Base-by-base conservation (phyloP, 129 eudicot species). In the Helianthus tuberosus region DNA sequence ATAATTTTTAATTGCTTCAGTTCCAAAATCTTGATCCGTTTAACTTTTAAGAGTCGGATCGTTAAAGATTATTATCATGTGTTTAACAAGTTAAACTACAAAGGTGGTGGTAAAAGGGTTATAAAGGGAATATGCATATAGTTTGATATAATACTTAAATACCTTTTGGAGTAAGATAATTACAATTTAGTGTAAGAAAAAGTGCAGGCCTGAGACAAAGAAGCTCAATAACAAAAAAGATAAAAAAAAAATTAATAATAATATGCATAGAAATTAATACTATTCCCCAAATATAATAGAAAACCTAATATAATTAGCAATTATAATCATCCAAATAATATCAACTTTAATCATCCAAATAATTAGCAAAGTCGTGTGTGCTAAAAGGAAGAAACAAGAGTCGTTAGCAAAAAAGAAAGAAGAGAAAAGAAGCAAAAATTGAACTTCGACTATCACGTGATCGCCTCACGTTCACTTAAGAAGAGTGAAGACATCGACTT, bases 31-130 rank as follows among this genome's bases (percentile, higher is more conserved):
- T 32, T 63, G 48, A 14, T n/a, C 49, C 12, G 36, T 15, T 64
- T 39, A 64, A 39, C 32, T 64, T 64, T 64, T 41, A 16, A 39
- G 17, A 64, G 29, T 64, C 51, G 41, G 36, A 62, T 10, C 47
- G 36, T 35, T 62, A 35, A 32, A 62, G 47, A 62, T 59, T 11
- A 12, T 25, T 29, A 59, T 23, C 48, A 35, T 62, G 67, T 36
- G n/a, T 5, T 59, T 25, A 9, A 12, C 41, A 27, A 11, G 39
- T 59, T 59, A 12, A 20, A 55, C 36, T 0, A 55, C 13, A 20
- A 51, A 51, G 57, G 15, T 13, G 8, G 15, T 49, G 53, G 29
- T 16, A 17, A 16, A 54, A 16, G 60, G 60, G 29, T 54, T 54
- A 54, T 13, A 54, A 4, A 54, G 12, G 60, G 60, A 29, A 32